Evolutionary conservation across 1,284 basidiomycete species (phyloP), one percentile per base, ranked within the genome.

Genomic region (Leccinum angustisporum): DNA sequence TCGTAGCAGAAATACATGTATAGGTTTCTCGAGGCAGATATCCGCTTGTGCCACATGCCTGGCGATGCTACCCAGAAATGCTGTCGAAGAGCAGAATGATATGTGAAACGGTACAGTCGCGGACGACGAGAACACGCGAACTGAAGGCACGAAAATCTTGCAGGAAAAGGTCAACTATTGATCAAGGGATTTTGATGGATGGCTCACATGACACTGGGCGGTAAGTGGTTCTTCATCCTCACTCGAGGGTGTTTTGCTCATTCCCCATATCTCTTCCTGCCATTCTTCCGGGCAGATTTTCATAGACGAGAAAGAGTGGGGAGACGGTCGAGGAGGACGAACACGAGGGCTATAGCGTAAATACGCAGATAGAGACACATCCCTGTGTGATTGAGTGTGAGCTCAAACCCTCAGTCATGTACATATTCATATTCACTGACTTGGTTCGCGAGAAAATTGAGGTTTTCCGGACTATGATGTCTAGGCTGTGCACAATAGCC

Each of bases 21-120:
- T 56, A 13, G 67, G 71, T 21, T 57, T 65, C 51, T 65, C 64
- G 48, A 70, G 75, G 70, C 56, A 61, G 48, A 59, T 43, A 33
- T 67, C 63, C 30, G 53, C 69, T 63, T 54, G 73, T 56, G 27
- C 66, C 63, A 57, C 64, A 63, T 64, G 70, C 64, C 62, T 48
- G 5, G 82, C 71, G 58, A 86, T 76, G 36, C 75, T 77, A 51
- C 70, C 74, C 13, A 86, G 71, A 10, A 81, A 79, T 38, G 75
- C 67, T 2, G 77, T 60, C 3, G 78, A 75, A 4, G 81, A 85
- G 51, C 73, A 78, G n/a, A 89, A 74, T 62, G 86, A 86, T 34
- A 89, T 65, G 66, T 86, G 84, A 69, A 89, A 86, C 1, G 86
- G 86, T 16, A 88, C 84, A 10, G 70, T 76, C 60, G 86, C 85